Percentiles rank a stretch among this genome's conserved stretches.
Conservation (phyloP, 2,329 filamentous ascomycete species). For the Dothistroma pini region DNA sequence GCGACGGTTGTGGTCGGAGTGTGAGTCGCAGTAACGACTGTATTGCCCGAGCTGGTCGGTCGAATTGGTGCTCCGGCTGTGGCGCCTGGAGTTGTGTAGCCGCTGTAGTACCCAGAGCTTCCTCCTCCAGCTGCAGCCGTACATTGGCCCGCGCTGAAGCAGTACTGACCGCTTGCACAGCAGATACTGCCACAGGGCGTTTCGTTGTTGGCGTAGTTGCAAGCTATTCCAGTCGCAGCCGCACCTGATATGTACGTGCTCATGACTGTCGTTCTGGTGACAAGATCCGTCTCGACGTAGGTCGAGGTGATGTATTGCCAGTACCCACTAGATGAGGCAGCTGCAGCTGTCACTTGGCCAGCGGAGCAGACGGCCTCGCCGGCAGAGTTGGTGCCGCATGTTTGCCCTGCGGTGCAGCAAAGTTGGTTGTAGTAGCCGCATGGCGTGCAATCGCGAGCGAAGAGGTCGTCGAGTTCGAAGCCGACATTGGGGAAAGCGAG, state of each 20-base stretch:
- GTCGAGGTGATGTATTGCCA: conserved; percentile 59
- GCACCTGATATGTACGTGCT: conserved; percentile 43
- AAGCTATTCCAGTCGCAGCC: conserved; percentile 35
- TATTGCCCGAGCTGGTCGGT: conserved; percentile 53
- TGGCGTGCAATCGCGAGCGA: conserved; percentile 35
- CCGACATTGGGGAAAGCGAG: conserved; percentile 31
- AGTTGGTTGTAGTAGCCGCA: conserved; percentile 53
- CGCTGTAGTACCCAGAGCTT: conserved; percentile 48
- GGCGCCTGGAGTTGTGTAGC: conserved; percentile 48
- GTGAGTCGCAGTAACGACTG: conserved; percentile 48
- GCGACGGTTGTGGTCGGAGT: conserved; percentile 47
- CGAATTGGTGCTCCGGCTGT: conserved; percentile 53
- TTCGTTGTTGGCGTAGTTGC: conserved; percentile 48
- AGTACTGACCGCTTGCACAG: conserved; percentile 68
- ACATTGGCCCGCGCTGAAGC: conserved; percentile 58
- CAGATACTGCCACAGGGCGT: conserved; percentile 65
- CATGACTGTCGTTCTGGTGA: conserved; percentile 51
- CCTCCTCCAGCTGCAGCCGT: conserved; percentile 50
- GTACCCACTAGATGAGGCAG: conserved; percentile 31
- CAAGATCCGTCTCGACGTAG: conserved; percentile 53
- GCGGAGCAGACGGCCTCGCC: conserved; percentile 48
- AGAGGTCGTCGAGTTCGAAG: conserved; percentile 35
- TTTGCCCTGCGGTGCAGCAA: conserved; percentile 46
- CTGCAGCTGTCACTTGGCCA: conserved; percentile 21
- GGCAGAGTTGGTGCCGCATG: conserved; percentile 49